A percentile compares a stretch with the other conserved stretches of the same genome.
Conservation (phyloP, 805 yeast species). For the Jamesozyma piceae region DNA sequence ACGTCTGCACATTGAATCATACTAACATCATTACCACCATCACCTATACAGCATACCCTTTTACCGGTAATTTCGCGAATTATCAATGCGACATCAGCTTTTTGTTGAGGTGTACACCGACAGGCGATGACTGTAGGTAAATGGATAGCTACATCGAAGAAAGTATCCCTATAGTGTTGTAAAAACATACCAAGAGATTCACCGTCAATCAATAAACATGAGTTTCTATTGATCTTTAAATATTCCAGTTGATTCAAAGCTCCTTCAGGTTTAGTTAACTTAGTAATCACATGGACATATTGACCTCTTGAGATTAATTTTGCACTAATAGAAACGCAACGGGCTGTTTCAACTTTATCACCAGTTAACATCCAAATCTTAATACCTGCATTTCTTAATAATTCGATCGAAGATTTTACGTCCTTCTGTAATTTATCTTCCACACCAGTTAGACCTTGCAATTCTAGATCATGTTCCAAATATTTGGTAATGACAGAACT, state of each 20-base stretch:
- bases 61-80: constrained; percentile 75
- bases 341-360: constrained; percentile 96
- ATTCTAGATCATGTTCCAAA: constrained; percentile 74
- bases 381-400: constrained; percentile 89
- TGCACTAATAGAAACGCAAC: constrained; percentile 95
- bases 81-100: constrained; percentile 83
- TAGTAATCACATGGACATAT: constrained; percentile 78
- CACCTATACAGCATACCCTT: constrained; percentile 96
- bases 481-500: constrained; percentile 55
- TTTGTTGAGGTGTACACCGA: constrained; percentile 97
- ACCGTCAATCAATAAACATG: constrained; percentile 84
- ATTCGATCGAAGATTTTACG: constrained; percentile 85
- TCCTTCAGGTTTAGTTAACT: constrained; percentile 43
- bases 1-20: constrained; percentile 99
- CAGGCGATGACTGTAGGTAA: constrained; percentile 96
- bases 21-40: constrained; percentile 97
- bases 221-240: constrained; percentile 43
- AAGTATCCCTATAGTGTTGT: constrained; percentile 55
- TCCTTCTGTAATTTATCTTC: constrained; percentile 90
- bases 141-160: constrained; percentile 64
- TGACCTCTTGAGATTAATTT: constrained; percentile 90
- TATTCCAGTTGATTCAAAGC: constrained; percentile 74
- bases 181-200: constrained; percentile 71
- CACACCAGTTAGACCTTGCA: constrained; percentile 91
- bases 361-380: constrained; percentile 99